Percentiles rank a stretch among this genome's conserved stretches.
These are phyloP conservation scores for Maudiozyma serrabonitensis DNA, from an alignment of 805 yeast genomes.

Conservation along the genomic window DNA sequence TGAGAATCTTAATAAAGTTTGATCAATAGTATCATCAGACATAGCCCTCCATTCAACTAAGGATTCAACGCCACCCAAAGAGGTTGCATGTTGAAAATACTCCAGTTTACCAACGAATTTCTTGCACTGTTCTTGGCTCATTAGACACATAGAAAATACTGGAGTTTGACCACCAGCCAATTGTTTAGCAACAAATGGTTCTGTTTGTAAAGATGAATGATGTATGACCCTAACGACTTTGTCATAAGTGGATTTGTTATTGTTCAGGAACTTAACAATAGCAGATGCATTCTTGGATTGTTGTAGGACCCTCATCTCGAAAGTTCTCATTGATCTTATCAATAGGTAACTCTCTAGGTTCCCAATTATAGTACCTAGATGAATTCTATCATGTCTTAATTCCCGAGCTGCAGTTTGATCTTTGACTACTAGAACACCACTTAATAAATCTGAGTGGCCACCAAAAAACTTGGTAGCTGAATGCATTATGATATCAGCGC, in stretches of 20 bases:
- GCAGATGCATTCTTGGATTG: constrained; percentile 57
- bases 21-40: constrained; percentile 48
- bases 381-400: constrained; percentile 53
- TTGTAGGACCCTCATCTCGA: constrained; percentile 54
- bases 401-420: constrained; percentile 35
- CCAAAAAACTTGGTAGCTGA: constrained; percentile 91
- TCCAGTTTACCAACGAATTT: constrained; percentile 53
- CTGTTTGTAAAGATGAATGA: constrained; percentile 74
- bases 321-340: constrained; percentile 73
- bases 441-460: constrained; percentile 84
- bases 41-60: constrained; percentile 85
- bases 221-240: constrained; percentile 42
- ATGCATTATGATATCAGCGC: constrained; percentile 85
- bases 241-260: constrained; percentile 37
- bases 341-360: constrained; percentile 68
- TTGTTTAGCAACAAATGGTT: constrained; percentile 56
- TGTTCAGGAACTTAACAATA: constrained; percentile 49
- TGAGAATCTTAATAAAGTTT: constrained; percentile 60
- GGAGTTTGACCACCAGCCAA: constrained; percentile 58
- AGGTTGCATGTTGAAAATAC: constrained; percentile 82
- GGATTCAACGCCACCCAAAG: constrained; percentile 87
- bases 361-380: constrained; percentile 70
- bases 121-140: constrained; percentile 45
- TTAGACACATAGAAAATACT: constrained; percentile 57
- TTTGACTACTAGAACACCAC: constrained; percentile 68